Evolutionary conservation across 2,329 filamentous ascomycete species (phyloP), one percentile per base, ranked within the genome.

Genomic region (Ceratocystis colombiana): DNA sequence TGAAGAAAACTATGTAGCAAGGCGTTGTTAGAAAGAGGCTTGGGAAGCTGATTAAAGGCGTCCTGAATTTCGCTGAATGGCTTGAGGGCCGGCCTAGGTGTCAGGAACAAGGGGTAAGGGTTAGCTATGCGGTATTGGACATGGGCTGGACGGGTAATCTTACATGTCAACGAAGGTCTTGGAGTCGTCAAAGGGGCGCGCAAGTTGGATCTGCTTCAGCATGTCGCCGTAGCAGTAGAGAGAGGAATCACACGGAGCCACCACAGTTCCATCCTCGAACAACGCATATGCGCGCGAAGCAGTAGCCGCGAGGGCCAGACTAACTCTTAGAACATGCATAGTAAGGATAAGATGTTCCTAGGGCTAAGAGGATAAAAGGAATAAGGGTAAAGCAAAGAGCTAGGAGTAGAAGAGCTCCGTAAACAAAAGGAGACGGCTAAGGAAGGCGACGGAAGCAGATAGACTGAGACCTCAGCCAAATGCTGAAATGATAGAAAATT

Each of bases 131-230:
- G 5, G 20, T 12, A n/a, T 20, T 68, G 8, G 20, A 53, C 0
- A 17, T 22, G 48, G 66, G 67, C 46, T 1, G 25, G 1, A 50
- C 10, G 10, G 30, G 3, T 33, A 3, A 25, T 74, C 77, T 75
- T 76, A 84, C 82, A 87, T 84, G 72, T 88, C 86, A 55, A 88
- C 86, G 72, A 87, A 88, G 0, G 84, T 87, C 78, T 88, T 88
- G 68, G 84, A 88, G 74, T 88, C 86, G 15, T 77, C 74, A 70
- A 88, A 88, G 0, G 85, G 85, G 28, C 76, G 77, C 1, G 85
- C 85, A 8, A 88, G 76, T 75, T 88, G 80, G 61, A 88, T 80
- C 69, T 83, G 78, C 68, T 79, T 77, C 2, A 88, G 77, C 12
- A 88, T 78, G 0, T 86, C 82, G 61, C 86, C 86, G 69, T 84